Percentiles rank a stretch among this genome's conserved stretches.
These are phyloP conservation scores for Hyparrhenia diplandra DNA, from an alignment of 176 grass and related monocot genomes.

Conservation along the genomic window DNA sequence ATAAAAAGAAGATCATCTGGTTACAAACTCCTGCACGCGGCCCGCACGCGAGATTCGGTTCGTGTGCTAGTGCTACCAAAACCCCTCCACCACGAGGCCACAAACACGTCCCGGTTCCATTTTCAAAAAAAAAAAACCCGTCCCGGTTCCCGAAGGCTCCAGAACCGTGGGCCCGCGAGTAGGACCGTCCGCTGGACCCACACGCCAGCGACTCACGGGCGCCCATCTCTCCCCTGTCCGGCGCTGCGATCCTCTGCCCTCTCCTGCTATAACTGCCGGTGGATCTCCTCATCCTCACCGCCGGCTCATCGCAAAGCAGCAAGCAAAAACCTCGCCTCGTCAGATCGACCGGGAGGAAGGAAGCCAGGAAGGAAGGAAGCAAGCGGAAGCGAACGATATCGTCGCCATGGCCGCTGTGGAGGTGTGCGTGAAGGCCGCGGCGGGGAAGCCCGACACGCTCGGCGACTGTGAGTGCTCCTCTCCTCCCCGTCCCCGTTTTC, in stretches of 20 bases:
- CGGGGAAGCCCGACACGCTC: constrained; percentile 52
- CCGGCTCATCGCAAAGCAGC: not conserved
- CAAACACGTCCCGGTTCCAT: not conserved
- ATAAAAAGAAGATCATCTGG: too few relatives aligned
- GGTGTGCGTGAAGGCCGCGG: constrained; percentile 74
- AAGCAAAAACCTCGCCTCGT: not conserved
- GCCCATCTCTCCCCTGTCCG: not conserved
- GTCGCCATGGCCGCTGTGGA: constrained; percentile 39
- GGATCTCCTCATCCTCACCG: not conserved
- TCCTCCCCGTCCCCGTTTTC: not conserved
- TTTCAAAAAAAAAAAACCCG: too few relatives aligned
- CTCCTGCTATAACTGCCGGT: not conserved
- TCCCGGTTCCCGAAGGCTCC: not conserved
- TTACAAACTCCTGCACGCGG: not conserved
- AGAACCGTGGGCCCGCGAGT: not conserved
- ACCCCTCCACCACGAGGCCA: not conserved
- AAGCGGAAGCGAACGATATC: not conserved
- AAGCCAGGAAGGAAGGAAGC: too few relatives aligned
- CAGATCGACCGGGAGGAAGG: not conserved
- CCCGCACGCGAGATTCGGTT: not conserved
- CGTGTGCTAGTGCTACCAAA: not conserved
- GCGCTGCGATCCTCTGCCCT: not conserved
- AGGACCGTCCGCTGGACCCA: not conserved
- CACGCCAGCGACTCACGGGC: not conserved
- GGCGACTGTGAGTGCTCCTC: constrained; percentile 54